A percentile compares a stretch with the other conserved stretches of the same genome.
These are phyloP conservation scores for Linnemannia zychae DNA, from an alignment of 192 early-diverging fungal species.

Conservation along the genomic window DNA sequence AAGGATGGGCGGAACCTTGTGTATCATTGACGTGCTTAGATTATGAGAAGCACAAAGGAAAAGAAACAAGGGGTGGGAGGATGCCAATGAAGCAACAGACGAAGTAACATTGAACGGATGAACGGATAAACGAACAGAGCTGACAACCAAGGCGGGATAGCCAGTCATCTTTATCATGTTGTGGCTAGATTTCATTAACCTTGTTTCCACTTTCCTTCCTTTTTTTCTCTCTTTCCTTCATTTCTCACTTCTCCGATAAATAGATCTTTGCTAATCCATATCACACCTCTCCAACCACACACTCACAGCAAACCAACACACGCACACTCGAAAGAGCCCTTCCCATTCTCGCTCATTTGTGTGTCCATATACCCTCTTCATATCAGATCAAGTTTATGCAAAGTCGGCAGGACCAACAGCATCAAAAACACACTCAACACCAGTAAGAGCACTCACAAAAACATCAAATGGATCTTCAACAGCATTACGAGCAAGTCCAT, in stretches of 20 bases:
- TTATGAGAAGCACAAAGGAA: neutral
- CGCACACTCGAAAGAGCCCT: neutral
- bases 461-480: constrained; percentile 29
- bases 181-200: constrained; percentile 3
- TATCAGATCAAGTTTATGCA: neutral
- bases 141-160: neutral
- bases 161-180: neutral
- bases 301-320: neutral
- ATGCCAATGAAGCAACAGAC: neutral
- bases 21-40: neutral
- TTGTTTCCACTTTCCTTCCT: neutral
- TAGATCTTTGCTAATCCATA: neutral
- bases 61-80: neutral
- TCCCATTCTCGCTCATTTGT: neutral
- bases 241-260: neutral
- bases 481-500: constrained; percentile 23
- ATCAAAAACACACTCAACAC: constrained; percentile 14
- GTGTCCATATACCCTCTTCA: neutral
- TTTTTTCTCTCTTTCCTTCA: constrained; percentile 4
- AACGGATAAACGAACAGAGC: neutral
- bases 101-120: neutral
- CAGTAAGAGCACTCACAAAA: constrained; percentile 5
- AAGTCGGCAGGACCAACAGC: constrained; percentile 10
- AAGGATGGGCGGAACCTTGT: neutral
- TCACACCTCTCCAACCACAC: neutral